These are phyloP conservation scores for Komagataella pseudopastoris DNA, from an alignment of 805 yeast species.

Conservation along the genomic window DNA sequence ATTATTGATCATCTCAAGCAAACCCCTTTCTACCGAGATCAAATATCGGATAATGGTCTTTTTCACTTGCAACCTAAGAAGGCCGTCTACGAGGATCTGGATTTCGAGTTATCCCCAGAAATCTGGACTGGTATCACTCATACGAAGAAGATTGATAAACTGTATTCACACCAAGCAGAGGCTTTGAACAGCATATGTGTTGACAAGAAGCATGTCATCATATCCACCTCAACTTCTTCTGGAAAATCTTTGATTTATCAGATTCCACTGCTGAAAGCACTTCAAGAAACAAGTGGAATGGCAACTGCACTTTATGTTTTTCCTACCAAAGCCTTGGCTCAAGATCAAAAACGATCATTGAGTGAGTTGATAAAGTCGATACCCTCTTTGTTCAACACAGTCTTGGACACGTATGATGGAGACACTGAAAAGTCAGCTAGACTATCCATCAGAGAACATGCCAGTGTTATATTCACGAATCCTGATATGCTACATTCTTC, in stretches of 20 bases:
- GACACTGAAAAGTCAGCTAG: slow-evolving; percentile 63
- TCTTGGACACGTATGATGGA: slow-evolving; percentile 83
- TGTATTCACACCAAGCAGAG: slow-evolving; percentile 74
- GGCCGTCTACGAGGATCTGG: slow-evolving; percentile 30
- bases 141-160: slow-evolving; percentile 30
- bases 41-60: slow-evolving; percentile 41
- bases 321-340: slow-evolving; percentile 96
- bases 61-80: slow-evolving; percentile 26
- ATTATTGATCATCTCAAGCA: slow-evolving; percentile 35
- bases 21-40: slow-evolving; percentile 43
- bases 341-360: slow-evolving; percentile 85
- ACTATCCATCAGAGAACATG: slow-evolving; percentile 36
- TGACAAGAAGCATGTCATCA: slow-evolving; percentile 53
- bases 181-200: slow-evolving; percentile 49
- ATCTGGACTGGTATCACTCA: slow-evolving; percentile 36
- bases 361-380: slow-evolving; percentile 38
- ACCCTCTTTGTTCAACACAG: slow-evolving; percentile 27
- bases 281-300: slow-evolving; percentile 22
- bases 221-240: slow-evolving; percentile 92
- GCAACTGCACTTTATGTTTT: slow-evolving; percentile 76
- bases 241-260: slow-evolving; percentile 94
- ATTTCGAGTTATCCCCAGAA: slow-evolving; percentile 34
- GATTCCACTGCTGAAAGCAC: slow-evolving; percentile 54
- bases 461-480: slow-evolving; percentile 80
- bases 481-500: slow-evolving; percentile 90